Percentiles rank a stretch among this genome's conserved stretches.
phyloP scores from a whole-genome alignment of 139 green algal genomes.

The Asterochloris erici region DNA sequence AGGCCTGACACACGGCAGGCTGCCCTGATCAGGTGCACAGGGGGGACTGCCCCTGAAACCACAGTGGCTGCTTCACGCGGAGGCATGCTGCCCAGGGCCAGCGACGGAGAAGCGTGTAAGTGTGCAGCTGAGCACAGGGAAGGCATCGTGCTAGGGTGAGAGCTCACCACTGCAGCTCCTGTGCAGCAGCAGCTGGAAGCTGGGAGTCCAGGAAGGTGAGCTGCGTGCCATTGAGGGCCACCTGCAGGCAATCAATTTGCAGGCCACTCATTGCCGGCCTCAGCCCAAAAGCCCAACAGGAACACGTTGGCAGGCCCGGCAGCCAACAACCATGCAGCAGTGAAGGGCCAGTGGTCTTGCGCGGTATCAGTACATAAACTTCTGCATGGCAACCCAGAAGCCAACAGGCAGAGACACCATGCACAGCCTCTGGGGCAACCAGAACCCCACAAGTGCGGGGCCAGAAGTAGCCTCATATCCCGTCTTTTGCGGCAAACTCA shows the following conservation, averaged over 20 bases:
- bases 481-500: not conserved
- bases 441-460: not conserved
- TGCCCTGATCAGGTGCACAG: too few relatives aligned
- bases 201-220: not conserved
- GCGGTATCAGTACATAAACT: not conserved
- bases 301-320: too few relatives aligned
- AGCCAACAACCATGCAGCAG: not conserved
- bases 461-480: not conserved
- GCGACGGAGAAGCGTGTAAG: too few relatives aligned
- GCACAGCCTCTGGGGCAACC: not conserved
- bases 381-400: not conserved
- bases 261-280: too few relatives aligned
- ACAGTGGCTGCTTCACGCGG: too few relatives aligned
- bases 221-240: not conserved
- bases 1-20: too few relatives aligned
- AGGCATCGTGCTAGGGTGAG: too few relatives aligned
- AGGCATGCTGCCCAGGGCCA: too few relatives aligned
- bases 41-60: too few relatives aligned
- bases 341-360: not conserved
- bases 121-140: too few relatives aligned
- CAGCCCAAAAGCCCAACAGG: too few relatives aligned
- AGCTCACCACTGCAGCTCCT: slow-evolving; percentile 6
- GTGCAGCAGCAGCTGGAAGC: not conserved
- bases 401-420: not conserved
- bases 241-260: not conserved